Evolutionary conservation across 1,284 basidiomycete species (phyloP).

Genomic region (Rhizoctonia solani): DNA sequence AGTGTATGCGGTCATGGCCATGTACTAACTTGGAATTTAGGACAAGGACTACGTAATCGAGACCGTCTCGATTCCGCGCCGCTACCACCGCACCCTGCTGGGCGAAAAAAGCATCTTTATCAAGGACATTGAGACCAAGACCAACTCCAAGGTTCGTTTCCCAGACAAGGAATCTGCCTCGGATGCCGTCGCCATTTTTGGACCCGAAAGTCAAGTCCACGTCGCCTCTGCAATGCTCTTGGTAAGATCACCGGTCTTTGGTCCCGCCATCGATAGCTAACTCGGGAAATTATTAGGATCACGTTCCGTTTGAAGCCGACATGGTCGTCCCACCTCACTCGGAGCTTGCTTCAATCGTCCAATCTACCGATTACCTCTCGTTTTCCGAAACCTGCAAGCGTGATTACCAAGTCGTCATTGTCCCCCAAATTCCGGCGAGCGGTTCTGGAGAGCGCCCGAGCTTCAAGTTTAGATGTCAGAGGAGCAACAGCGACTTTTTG

Average conservation of each 20-base stretch:
- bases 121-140: slow-evolving; percentile 95
- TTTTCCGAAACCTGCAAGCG: slow-evolving; percentile 90
- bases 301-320: slow-evolving; percentile 97
- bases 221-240: slow-evolving; percentile 96
- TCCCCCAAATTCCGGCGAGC: slow-evolving; percentile 68
- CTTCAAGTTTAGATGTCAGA: slow-evolving; percentile 94
- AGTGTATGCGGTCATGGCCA: background rate
- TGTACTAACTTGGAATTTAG: too few species aligned
- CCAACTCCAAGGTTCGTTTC: slow-evolving; percentile 92
- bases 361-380: slow-evolving; percentile 76
- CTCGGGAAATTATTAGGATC: slow-evolving; percentile 63
- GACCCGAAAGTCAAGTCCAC: slow-evolving; percentile 95
- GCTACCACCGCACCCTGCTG: slow-evolving; percentile 92
- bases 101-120: slow-evolving; percentile 98
- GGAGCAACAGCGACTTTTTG: slow-evolving; percentile 91
- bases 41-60: slow-evolving; percentile 97
- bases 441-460: slow-evolving; percentile 66
- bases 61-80: slow-evolving; percentile 87
- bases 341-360: slow-evolving; percentile 74
- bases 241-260: slow-evolving; percentile 52
- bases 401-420: slow-evolving; percentile 89
- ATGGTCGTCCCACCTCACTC: slow-evolving; percentile 85
- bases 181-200: slow-evolving; percentile 88
- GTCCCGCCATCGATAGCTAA: background rate
- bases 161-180: slow-evolving; percentile 94